Evolutionary conservation across 768 basidiomycete species (phyloP), one percentile per base, ranked within the genome.

Genomic region (Serendipita indica): DNA sequence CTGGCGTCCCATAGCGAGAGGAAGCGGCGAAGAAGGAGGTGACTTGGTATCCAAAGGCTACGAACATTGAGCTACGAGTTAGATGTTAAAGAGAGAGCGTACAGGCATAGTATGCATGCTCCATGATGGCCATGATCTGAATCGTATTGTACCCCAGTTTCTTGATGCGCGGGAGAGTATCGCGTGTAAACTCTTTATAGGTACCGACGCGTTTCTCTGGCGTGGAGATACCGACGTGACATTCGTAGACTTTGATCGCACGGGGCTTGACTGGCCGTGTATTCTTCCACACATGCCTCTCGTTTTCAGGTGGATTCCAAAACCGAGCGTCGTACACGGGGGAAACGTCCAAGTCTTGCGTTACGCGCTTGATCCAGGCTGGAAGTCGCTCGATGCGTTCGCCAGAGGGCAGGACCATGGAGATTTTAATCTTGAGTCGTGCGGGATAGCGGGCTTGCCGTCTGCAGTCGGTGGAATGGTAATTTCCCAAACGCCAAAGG

Each of bases 41-140:
- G 12, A 99, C 83, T 71, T 98, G 96, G 71, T 99, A 99, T 13
- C 96, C 96, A 67, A 99, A 99, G 0, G 94, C 91, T 94, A 64
- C n/a, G n/a, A n/a, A n/a, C n/a, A n/a, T n/a, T n/a, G n/a, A n/a
- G n/a, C n/a, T n/a, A n/a, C n/a, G n/a, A n/a, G n/a, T n/a, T n/a
- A n/a, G n/a, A n/a, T n/a, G n/a, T 52, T 34, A 57, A 58, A n/a
- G 22, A 20, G 20, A 59, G 49, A 33, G 72, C 86, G 65, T 64
- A 92, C 91, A 97, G 62, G 92, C 92, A 71, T 97, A 97, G 69
- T 97, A 97, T 2, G 93, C 88, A 67, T 97, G 92, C 69, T 96
- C 92, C 90, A 96, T 93, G 61, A 96, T 76, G 14, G 90, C 96
- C 96, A 99, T 99, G 64, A 98, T 77, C 71, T 99, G 96, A 62